Conservation (phyloP, 1,139 yeast genomes). For the Oligophagozyma castellii region DNA sequence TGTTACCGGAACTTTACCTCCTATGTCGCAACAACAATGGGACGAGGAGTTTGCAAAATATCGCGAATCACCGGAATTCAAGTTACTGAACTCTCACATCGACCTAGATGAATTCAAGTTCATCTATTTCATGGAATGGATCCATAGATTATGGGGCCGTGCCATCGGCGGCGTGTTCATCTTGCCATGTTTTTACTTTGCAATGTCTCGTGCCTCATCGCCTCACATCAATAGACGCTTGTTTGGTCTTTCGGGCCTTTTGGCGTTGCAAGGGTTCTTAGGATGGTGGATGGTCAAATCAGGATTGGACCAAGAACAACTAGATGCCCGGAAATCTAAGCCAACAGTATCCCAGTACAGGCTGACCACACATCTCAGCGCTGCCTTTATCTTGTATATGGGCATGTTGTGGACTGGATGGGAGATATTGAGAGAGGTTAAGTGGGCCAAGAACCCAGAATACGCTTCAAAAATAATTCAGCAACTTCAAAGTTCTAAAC, state of each 20-base stretch:
- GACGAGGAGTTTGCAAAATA: slow-evolving; percentile 70
- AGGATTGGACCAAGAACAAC: slow-evolving; percentile 73
- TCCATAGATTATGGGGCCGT: slow-evolving; percentile 85
- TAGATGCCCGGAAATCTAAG: slow-evolving; percentile 68
- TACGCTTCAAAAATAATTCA: slow-evolving; percentile 36
- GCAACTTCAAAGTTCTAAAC: slow-evolving; percentile 44
- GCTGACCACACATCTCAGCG: slow-evolving; percentile 85
- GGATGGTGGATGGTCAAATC: slow-evolving; percentile 99
- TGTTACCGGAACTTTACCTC: slow-evolving; percentile 89
- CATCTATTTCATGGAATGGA: slow-evolving; percentile 96
- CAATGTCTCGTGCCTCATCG: slow-evolving; percentile 52
- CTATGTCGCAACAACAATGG: slow-evolving; percentile 72
- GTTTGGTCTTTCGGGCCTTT: slow-evolving; percentile 55
- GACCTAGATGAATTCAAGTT: slow-evolving; percentile 88
- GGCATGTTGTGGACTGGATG: slow-evolving; percentile 88
- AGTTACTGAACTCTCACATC: slow-evolving; percentile 78
- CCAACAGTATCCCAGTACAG: slow-evolving; percentile 97
- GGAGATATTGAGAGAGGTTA: slow-evolving; percentile 65
- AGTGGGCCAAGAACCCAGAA: slow-evolving; percentile 48
- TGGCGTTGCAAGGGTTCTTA: slow-evolving; percentile 88
- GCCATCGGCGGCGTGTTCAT: slow-evolving; percentile 74
- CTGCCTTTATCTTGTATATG: slow-evolving; percentile 78
- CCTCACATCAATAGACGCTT: slow-evolving; percentile 55
- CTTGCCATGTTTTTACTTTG: slow-evolving; percentile 75
- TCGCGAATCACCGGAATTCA: slow-evolving; percentile 79